Percentiles rank a stretch among this genome's conserved stretches.
These are phyloP conservation scores for Themeda triandra DNA, from an alignment of 176 grass and related monocot genomes.

Conservation along the genomic window DNA sequence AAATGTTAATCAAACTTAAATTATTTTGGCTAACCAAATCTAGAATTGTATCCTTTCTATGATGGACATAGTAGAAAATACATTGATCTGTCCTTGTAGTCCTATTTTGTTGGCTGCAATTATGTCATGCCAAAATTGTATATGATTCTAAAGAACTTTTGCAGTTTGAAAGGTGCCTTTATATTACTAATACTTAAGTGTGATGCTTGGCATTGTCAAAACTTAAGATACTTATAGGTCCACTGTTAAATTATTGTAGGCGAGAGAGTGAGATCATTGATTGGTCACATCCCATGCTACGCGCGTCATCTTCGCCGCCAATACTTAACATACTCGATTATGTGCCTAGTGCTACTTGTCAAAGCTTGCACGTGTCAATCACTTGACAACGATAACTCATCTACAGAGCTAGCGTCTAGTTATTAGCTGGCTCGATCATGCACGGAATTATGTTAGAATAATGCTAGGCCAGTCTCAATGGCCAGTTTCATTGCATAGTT, in stretches of 20 bases:
- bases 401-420: neutral
- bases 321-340: neutral
- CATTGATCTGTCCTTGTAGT: no score
- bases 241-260: neutral
- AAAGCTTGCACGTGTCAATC: slow-evolving; percentile 9
- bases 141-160: no score
- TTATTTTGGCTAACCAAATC: no score
- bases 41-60: no score
- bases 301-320: neutral
- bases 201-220: no score
- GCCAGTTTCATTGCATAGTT: no score
- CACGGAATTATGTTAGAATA: slow-evolving; percentile 9
- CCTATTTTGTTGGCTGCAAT: no score
- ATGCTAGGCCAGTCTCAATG: slow-evolving; percentile 43
- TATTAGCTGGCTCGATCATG: neutral
- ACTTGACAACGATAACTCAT: neutral
- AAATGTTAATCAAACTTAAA: no score
- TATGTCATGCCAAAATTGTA: no score
- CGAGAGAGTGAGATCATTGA: neutral
- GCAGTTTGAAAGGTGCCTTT: no score
- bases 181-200: no score
- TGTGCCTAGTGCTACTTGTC: neutral
- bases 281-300: slow-evolving; percentile 12
- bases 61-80: no score
- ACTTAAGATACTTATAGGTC: neutral